These are phyloP conservation scores for Daldinia caldariorum DNA, from an alignment of 495 filamentous ascomycete species.

Conservation along the genomic window DNA sequence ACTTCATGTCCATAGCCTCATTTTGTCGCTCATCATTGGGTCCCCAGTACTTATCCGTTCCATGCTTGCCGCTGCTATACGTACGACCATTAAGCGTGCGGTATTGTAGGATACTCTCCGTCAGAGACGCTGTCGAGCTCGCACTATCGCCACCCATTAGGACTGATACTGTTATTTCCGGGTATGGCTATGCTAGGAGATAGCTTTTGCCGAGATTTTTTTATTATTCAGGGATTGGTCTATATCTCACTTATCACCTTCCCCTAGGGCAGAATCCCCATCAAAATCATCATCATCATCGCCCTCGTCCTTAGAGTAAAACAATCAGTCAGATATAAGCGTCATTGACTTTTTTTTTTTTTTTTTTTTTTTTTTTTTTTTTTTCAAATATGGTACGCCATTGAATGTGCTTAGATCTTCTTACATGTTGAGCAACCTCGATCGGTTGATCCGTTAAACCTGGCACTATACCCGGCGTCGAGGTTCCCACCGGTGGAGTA, in stretches of 20 bases:
- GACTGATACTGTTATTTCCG: not conserved
- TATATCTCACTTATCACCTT: slow-evolving; percentile 46
- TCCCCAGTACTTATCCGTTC: slow-evolving; percentile 45
- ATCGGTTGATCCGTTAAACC: slow-evolving; percentile 28
- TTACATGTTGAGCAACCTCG: slow-evolving; percentile 27
- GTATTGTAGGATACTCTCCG: slow-evolving; percentile 57
- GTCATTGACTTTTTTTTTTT: not conserved
- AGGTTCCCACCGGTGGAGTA: not conserved
- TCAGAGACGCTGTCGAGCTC: slow-evolving; percentile 58
- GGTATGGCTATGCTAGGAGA: not conserved
- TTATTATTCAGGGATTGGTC: not conserved
- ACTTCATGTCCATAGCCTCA: slow-evolving; percentile 55
- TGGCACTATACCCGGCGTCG: not conserved
- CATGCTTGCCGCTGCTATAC: slow-evolving; percentile 48
- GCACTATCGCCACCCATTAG: slow-evolving; percentile 24
- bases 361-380: not conserved
- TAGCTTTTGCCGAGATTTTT: not conserved
- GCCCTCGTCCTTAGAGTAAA: slow-evolving; percentile 13
- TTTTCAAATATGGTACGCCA: not conserved
- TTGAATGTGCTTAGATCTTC: not conserved
- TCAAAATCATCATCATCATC: slow-evolving; percentile 49
- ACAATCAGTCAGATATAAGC: slow-evolving; percentile 14
- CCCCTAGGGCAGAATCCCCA: slow-evolving; percentile 51
- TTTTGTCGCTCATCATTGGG: slow-evolving; percentile 55
- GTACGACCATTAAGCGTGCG: slow-evolving; percentile 55